Conservation (phyloP, 2,329 filamentous ascomycete genomes). For the Pseudogymnoascus sp. region DNA sequence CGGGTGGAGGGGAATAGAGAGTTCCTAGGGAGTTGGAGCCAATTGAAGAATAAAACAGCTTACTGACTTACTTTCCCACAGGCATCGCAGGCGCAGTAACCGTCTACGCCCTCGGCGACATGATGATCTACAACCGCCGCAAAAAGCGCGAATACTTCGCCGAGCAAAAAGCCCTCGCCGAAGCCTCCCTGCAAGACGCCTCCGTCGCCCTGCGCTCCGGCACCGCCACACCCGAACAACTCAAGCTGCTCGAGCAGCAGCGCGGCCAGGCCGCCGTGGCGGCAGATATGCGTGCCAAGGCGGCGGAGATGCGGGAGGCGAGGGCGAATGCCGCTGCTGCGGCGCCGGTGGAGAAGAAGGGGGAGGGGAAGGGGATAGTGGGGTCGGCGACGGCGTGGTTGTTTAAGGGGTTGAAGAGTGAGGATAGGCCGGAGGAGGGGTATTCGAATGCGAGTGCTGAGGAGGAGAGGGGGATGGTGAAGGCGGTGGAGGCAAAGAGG, state of each 20-base stretch:
- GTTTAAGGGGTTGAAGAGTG: conserved; percentile 29
- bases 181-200: conserved; percentile 38
- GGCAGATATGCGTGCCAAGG: neutral
- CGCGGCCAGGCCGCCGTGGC: conserved; percentile 46
- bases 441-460: conserved; percentile 23
- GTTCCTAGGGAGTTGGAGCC: conserved; percentile 3
- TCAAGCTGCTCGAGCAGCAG: conserved; percentile 47
- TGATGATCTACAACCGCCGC: conserved; percentile 59
- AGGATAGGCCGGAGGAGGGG: conserved; percentile 22
- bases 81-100: conserved; percentile 53
- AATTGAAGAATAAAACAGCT: neutral
- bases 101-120: conserved; percentile 55
- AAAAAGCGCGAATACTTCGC: conserved; percentile 56
- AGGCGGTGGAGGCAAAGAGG: neutral
- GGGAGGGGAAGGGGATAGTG: conserved; percentile 25
- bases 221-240: conserved; percentile 40
- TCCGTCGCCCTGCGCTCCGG: conserved; percentile 35
- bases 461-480: conserved; percentile 15
- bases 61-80: conserved; percentile 21
- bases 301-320: neutral
- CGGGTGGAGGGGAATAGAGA: neutral
- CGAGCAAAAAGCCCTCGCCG: conserved; percentile 35
- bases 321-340: conserved; percentile 17
- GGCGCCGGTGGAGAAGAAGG: conserved; percentile 18
- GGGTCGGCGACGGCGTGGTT: conserved; percentile 24